phyloP scores from a whole-genome alignment of 2,329 filamentous ascomycete genomes.

The Aspergillus viridinutans region DNA sequence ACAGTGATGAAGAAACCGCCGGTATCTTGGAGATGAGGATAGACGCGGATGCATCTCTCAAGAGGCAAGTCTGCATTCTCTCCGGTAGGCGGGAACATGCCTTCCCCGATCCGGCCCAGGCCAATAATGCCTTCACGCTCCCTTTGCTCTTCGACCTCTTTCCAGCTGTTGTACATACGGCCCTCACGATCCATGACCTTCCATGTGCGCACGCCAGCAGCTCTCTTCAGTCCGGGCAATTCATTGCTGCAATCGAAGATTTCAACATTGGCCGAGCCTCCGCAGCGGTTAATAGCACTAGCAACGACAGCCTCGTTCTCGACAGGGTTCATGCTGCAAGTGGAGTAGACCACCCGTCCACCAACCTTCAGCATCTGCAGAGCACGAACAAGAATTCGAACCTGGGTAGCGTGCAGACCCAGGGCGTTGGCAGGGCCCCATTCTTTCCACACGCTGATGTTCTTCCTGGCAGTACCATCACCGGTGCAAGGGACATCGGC shows the following conservation, averaged over 20 bases:
- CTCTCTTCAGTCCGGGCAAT: constrained; percentile 71
- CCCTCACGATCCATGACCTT: constrained; percentile 84
- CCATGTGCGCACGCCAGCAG: constrained; percentile 75
- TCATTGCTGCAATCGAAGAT: constrained; percentile 78
- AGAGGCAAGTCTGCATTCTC: constrained; percentile 63
- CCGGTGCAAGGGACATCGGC: constrained; percentile 97
- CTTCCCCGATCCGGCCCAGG: constrained; percentile 67
- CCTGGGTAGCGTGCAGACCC: constrained; percentile 80
- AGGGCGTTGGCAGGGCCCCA: constrained; percentile 86
- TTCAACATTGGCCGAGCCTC: constrained; percentile 73
- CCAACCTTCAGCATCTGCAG: constrained; percentile 95
- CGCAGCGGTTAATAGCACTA: constrained; percentile 83
- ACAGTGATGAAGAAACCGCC: constrained; percentile 97
- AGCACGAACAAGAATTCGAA: constrained; percentile 83
- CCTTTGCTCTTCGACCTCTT: constrained; percentile 69
- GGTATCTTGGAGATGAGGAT: constrained; percentile 92
- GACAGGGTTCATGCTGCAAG: constrained; percentile 97
- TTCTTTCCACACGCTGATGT: constrained; percentile 88
- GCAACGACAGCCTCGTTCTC: constrained; percentile 94
- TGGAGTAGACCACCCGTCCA: constrained; percentile 93
- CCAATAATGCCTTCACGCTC: constrained; percentile 57
- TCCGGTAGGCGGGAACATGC: constrained; percentile 74
- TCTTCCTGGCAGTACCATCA: constrained; percentile 91
- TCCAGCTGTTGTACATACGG: constrained; percentile 74
- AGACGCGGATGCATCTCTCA: constrained; percentile 88